Evolutionary conservation across 169 alveolate genomes (phyloP).

Genomic region (Amoebophrya sp.): DNA sequence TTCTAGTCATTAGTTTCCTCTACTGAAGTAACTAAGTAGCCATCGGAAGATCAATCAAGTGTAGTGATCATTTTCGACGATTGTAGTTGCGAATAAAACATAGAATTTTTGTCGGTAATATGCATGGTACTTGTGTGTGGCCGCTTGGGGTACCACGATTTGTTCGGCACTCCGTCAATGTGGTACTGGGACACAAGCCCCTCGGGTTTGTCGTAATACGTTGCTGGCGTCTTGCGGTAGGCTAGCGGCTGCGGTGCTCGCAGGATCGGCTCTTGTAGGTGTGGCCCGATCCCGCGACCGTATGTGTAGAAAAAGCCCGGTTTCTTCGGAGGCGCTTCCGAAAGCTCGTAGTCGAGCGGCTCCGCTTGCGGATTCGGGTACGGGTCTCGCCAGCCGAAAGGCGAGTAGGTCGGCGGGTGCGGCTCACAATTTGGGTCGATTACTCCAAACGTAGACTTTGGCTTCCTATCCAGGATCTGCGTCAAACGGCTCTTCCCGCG

Average conservation of each 20-base stretch:
- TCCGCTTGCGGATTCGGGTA: background rate
- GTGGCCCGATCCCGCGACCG: background rate
- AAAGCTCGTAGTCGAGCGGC: background rate
- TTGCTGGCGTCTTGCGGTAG: background rate
- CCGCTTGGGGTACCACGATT: background rate
- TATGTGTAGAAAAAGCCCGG: background rate
- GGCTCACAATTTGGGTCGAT: too few species aligned
- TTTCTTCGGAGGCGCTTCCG: background rate
- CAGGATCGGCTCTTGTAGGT: background rate
- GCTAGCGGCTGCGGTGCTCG: background rate
- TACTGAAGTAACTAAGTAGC: too few species aligned
- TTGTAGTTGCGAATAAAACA: too few species aligned
- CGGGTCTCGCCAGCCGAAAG: background rate
- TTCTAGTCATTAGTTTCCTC: too few species aligned
- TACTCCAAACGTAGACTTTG: too few species aligned
- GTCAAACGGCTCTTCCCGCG: background rate
- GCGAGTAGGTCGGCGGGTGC: too few species aligned
- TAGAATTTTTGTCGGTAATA: too few species aligned
- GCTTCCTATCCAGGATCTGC: background rate
- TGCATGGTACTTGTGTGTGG: background rate
- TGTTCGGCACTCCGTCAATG: background rate
- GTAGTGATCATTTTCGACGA: too few species aligned
- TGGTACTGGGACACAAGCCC: background rate
- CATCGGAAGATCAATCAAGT: too few species aligned
- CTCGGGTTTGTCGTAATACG: background rate